Percentiles rank a stretch among this genome's conserved stretches.
Conservation (phyloP, 2,329 filamentous ascomycete species). For the Monosporascus sp. region DNA sequence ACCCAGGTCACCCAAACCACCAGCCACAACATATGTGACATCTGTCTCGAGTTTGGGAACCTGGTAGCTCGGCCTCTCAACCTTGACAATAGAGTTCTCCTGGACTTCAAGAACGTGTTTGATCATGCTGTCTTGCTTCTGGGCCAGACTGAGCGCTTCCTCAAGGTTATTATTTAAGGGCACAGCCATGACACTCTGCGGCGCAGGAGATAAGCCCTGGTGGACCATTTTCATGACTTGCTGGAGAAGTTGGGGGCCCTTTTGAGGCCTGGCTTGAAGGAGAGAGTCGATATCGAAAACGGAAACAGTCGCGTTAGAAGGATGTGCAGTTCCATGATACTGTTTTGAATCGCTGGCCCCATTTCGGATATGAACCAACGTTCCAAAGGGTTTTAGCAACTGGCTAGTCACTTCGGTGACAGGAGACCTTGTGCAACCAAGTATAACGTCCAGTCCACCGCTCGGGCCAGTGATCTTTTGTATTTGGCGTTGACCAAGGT, state of each 20-base stretch:
- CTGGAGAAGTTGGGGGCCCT: neutral
- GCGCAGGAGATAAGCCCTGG: neutral
- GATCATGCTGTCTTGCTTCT: neutral
- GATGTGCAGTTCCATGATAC: neutral
- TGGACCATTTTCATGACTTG: neutral
- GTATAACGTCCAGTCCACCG: slow-evolving; percentile 3
- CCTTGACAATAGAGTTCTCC: neutral
- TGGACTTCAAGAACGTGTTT: neutral
- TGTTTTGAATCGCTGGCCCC: too few relatives aligned
- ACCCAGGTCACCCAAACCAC: slow-evolving; percentile 10
- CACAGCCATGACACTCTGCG: neutral
- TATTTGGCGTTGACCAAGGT: neutral
- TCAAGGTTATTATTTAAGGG: neutral
- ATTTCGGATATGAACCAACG: slow-evolving; percentile 1
- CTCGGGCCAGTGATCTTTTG: neutral
- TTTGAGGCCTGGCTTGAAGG: neutral
- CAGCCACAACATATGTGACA: slow-evolving; percentile 9
- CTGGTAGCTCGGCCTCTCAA: neutral
- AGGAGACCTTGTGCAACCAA: slow-evolving; percentile 1
- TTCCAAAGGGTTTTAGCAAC: slow-evolving; percentile 3
- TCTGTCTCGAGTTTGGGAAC: slow-evolving; percentile 2
- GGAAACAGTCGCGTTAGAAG: neutral
- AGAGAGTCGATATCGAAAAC: neutral
- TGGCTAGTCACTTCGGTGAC: neutral
- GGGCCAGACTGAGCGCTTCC: neutral